These are phyloP conservation scores for Nakazawaea laoshanensis DNA, from an alignment of 805 yeast genomes.

Conservation along the genomic window DNA sequence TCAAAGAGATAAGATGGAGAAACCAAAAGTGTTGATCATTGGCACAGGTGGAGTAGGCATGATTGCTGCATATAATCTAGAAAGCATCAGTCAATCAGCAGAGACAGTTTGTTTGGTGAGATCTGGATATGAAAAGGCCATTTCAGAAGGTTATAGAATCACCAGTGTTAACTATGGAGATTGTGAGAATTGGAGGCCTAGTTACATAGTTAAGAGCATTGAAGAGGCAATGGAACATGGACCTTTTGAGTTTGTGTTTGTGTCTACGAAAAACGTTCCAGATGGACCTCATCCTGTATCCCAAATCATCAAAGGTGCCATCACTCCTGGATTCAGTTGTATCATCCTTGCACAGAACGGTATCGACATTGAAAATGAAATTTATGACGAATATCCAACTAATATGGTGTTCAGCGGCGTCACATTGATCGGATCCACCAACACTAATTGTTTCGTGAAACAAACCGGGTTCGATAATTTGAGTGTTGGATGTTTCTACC, in stretches of 20 bases:
- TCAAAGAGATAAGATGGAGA: constrained; percentile 5
- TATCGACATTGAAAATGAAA: constrained; percentile 27
- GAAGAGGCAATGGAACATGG: constrained; percentile 30
- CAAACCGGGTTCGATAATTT: constrained; percentile 24
- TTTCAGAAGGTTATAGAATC: constrained; percentile 44
- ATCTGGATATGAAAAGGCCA: constrained; percentile 49
- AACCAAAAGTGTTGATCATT: constrained; percentile 43
- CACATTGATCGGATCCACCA: constrained; percentile 23
- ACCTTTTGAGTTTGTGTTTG: constrained; percentile 45
- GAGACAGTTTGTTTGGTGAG: constrained; percentile 51
- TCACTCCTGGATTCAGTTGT: constrained; percentile 18
- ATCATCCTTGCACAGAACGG: constrained; percentile 31
- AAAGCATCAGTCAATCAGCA: constrained; percentile 28
- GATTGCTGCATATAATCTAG: constrained; percentile 60
- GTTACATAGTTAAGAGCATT: constrained; percentile 27
- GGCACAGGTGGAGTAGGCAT: constrained; percentile 87
- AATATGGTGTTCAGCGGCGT: constrained; percentile 27
- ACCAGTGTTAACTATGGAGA: constrained; percentile 55
- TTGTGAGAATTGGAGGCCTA: constrained; percentile 47
- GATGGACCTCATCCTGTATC: constrained; percentile 27
- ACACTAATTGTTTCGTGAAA: constrained; percentile 16
- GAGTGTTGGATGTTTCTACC: constrained; percentile 22
- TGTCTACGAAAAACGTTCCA: constrained; percentile 55
- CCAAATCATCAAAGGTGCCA: constrained; percentile 29
- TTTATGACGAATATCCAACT: constrained; percentile 23